Percentiles rank a stretch among this genome's conserved stretches.
phyloP scores from a whole-genome alignment of 805 yeast species.

The Kuraishia molischiana region DNA sequence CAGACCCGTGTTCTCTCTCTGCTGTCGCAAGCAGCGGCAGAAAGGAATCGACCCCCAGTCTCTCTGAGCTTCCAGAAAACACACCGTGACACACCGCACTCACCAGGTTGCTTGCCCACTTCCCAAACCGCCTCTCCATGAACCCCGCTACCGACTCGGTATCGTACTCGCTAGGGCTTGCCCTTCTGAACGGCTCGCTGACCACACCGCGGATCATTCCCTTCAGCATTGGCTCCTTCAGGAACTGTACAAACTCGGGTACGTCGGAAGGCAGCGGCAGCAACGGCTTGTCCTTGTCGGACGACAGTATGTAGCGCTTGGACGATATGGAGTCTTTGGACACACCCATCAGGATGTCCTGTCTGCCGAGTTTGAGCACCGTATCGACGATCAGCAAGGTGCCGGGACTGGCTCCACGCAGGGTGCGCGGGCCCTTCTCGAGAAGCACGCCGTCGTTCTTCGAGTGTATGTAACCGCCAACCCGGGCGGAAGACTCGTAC shows the following conservation, averaged over 20 bases:
- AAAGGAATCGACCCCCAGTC: slow-evolving; percentile 56
- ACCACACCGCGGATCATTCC: slow-evolving; percentile 34
- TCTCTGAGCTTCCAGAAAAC: slow-evolving; percentile 73
- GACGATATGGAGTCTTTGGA: slow-evolving; percentile 53
- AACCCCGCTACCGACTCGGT: slow-evolving; percentile 62
- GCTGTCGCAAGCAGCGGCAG: slow-evolving; percentile 44
- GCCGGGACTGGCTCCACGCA: slow-evolving; percentile 78
- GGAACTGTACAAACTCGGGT: slow-evolving; percentile 22
- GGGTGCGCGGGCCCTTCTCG: slow-evolving; percentile 89
- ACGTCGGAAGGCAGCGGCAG: slow-evolving; percentile 43
- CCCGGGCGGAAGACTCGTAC: slow-evolving; percentile 40
- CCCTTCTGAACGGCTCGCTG: slow-evolving; percentile 38
- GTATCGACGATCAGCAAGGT: slow-evolving; percentile 59
- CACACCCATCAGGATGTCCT: slow-evolving; percentile 48
- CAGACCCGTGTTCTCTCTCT: slow-evolving; percentile 53
- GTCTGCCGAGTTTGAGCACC: slow-evolving; percentile 34
- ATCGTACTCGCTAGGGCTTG: slow-evolving; percentile 11
- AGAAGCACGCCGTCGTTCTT: slow-evolving; percentile 25
- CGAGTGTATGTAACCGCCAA: slow-evolving; percentile 79
- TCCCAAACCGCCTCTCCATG: slow-evolving; percentile 61
- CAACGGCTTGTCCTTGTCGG: slow-evolving; percentile 26
- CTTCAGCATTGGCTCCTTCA: slow-evolving; percentile 30
- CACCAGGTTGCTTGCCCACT: slow-evolving; percentile 42
- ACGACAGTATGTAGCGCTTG: slow-evolving; percentile 52
- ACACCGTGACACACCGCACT: slow-evolving; percentile 87